Base-by-base conservation (phyloP, 441 rosid genomes). In the Populus hybrid region DNA sequence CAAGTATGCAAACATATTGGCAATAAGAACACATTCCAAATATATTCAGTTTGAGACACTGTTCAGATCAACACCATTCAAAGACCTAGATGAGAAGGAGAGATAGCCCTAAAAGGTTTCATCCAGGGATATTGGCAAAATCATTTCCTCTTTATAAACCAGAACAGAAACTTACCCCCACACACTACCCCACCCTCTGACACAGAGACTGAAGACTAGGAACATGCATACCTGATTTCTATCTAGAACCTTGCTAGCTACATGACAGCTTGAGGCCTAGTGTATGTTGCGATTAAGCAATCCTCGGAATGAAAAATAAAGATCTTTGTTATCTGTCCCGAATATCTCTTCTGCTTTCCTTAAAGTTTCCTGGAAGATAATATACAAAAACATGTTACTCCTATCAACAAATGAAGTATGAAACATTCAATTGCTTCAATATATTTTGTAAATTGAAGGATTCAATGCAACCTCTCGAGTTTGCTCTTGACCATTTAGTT, bases 271-370 rank as follows among this genome's bases (percentile, higher is more conserved):
- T 73, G 34, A 38, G 63, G 36, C 68, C 84, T 87, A 93, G 83
- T 84, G 92, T 70, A 84, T 42, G 83, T 87, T 95, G 68, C 92
- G 92, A 84, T 82, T 90, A 77, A 95, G 90, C 86, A 95, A 84
- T 74, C 98, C 95, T 86, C 94, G 97, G 84, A 95, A 95, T 74
- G 88, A 92, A 10, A 90, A 30, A 71, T 85, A 93, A 42, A 95
- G 96, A 87, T 95, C 98, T 87, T 90, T 92, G 88, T 89, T 91
- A 26, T 95, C 96, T 12, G 81, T 85, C 75, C 99, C 99, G 80
- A 95, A 95, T 78, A 93, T 92, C 81, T 91, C 97, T 76, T 91
- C 98, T 26, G 98, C 98, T 85, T 92, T 95, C 85, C 87, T 89
- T 77, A 93, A 86, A 77, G 98, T 95, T 87, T 95, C 99, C 99